Evolutionary conservation across 1,284 basidiomycete species (phyloP).

Genomic region (Wallemia ichthyophaga): DNA sequence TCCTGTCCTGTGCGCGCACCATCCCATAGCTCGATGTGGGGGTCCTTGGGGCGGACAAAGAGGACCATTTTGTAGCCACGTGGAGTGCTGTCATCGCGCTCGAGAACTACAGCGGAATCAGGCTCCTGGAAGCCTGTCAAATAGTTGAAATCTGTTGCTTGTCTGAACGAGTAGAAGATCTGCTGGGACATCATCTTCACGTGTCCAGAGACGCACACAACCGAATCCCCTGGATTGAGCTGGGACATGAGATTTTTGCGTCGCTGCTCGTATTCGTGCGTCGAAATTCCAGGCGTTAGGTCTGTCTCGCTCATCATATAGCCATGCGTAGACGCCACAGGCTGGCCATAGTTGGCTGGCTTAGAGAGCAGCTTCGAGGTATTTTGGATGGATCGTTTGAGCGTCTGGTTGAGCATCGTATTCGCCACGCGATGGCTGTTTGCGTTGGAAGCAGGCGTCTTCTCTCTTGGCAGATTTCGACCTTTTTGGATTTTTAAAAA

Average conservation of each 20-base stretch:
- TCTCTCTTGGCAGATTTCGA: no score
- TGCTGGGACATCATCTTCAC: constrained; percentile 66
- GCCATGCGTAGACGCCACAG: not conserved
- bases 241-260: constrained; percentile 39
- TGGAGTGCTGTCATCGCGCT: constrained; percentile 31
- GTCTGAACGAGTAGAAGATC: constrained; percentile 72
- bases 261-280: constrained; percentile 52
- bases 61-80: constrained; percentile 65
- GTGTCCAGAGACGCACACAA: constrained; percentile 47
- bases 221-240: constrained; percentile 44
- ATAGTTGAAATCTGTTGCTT: constrained; percentile 78
- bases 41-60: constrained; percentile 51
- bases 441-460: no score
- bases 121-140: constrained; percentile 85
- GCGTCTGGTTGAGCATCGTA: not conserved
- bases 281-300: constrained; percentile 56
- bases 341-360: not conserved
- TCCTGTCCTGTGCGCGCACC: constrained; percentile 26
- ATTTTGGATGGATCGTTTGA: not conserved
- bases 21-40: constrained; percentile 65
- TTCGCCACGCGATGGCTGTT: no score
- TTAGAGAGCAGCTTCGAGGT: not conserved
- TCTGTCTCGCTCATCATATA: constrained; percentile 17
- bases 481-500: no score
- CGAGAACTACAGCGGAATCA: constrained; percentile 54